Conservation (phyloP, 441 rosid species). For the Adansonia madagascariensis region DNA sequence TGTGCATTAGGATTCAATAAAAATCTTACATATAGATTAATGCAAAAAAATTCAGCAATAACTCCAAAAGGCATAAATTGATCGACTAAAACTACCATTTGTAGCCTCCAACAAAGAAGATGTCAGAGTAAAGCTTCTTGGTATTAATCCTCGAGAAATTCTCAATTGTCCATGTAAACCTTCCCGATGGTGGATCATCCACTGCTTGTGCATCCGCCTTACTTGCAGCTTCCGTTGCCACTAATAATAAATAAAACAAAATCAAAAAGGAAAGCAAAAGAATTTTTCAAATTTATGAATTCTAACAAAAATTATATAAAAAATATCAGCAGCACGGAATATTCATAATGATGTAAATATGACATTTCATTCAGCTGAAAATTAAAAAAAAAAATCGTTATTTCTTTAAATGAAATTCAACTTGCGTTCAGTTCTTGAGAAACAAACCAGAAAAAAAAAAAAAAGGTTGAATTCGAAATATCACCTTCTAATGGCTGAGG, state of each 20-base stretch:
- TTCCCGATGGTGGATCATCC: constrained; percentile 63
- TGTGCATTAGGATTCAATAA: constrained; percentile 34
- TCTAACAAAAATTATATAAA: not conserved
- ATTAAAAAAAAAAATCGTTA: not conserved
- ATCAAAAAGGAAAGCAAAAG: not conserved
- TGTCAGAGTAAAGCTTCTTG: constrained; percentile 50
- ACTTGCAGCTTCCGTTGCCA: constrained; percentile 50
- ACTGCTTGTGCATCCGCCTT: constrained; percentile 53
- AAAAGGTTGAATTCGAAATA: not conserved
- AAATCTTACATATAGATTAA: constrained; percentile 29
- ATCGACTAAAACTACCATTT: constrained; percentile 39
- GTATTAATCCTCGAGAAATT: constrained; percentile 46
- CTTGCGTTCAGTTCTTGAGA: constrained; percentile 3
- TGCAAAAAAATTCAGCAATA: not conserved
- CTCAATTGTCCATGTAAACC: constrained; percentile 65
- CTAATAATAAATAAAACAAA: constrained; percentile 22
- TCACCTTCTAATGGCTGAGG: constrained; percentile 74
- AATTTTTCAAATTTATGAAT: not conserved
- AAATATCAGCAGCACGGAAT: not conserved
- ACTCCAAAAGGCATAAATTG: not conserved
- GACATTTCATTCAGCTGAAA: not conserved
- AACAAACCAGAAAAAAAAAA: constrained; percentile 27
- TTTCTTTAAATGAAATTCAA: constrained; percentile 13
- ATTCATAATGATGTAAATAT: not conserved
- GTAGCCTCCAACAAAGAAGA: constrained; percentile 45